Evolutionary conservation across 202 grass and related monocot species (phyloP).

Genomic region (Zoysia matrella): DNA sequence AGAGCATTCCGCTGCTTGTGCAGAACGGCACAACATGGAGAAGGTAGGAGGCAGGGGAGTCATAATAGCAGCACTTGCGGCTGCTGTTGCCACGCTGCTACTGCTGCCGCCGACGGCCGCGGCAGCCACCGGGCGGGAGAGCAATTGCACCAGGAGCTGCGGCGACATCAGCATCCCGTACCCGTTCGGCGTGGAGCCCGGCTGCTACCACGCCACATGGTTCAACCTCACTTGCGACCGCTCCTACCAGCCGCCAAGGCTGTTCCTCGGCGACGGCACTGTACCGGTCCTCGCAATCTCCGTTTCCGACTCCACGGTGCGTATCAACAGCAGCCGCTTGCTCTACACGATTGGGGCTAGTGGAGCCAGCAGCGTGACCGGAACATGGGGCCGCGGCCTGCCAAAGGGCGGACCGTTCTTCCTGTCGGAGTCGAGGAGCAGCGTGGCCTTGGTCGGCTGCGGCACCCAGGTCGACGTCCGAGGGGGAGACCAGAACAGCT

Average conservation of each 20-base stretch:
- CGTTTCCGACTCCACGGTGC: not conserved
- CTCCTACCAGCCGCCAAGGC: not conserved
- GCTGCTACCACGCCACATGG: not conserved
- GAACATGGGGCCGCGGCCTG: not conserved
- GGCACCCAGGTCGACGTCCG: not conserved
- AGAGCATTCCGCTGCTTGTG: no score
- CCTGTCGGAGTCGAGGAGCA: not conserved
- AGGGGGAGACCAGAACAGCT: fast-evolving
- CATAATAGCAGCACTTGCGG: no score
- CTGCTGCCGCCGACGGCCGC: no score
- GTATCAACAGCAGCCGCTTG: not conserved
- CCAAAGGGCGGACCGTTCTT: not conserved
- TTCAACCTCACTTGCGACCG: conserved; percentile 17
- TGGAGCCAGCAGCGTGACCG: not conserved
- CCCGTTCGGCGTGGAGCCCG: conserved; percentile 37
- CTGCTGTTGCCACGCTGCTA: no score
- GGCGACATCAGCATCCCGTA: conserved; percentile 33
- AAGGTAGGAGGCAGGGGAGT: no score
- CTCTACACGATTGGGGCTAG: no score
- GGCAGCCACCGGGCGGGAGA: not conserved
- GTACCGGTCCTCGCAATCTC: conserved; percentile 11
- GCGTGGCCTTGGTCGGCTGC: not conserved
- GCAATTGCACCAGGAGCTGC: conserved; percentile 3
- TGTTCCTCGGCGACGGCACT: conserved; percentile 38
- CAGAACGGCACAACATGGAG: no score